A percentile compares a stretch with the other conserved stretches of the same genome.
These are phyloP conservation scores for Medicago truncatula DNA, from an alignment of 306 rosid species.

Conservation along the genomic window MtrunA17r5.0-ANR NC_053049.1:14852001-14852500, in stretches of 20 bases:
- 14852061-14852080: conserved; percentile 76
- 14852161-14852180: conserved; percentile 89
- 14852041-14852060: conserved; percentile 81
- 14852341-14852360: neutral
- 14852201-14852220: conserved; percentile 97
- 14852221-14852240: conserved; percentile 94
- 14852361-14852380: too few relatives aligned
- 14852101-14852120: conserved; percentile 88
- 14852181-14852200: conserved; percentile 87
- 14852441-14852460: neutral
- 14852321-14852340: neutral
- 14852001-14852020: neutral
- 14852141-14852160: conserved; percentile 85
- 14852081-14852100: conserved; percentile 69
- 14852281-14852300: neutral
- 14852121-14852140: conserved; percentile 78
- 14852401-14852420: too few relatives aligned
- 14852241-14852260: conserved; percentile 93
- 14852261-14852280: neutral
- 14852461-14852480: neutral
- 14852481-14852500: neutral
- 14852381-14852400: too few relatives aligned
- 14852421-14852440: too few relatives aligned
- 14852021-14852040: conserved; percentile 34
- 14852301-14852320: neutral